phyloP scores from a whole-genome alignment of 331 rosid genomes.

The Cydonia oblonga region DNA sequence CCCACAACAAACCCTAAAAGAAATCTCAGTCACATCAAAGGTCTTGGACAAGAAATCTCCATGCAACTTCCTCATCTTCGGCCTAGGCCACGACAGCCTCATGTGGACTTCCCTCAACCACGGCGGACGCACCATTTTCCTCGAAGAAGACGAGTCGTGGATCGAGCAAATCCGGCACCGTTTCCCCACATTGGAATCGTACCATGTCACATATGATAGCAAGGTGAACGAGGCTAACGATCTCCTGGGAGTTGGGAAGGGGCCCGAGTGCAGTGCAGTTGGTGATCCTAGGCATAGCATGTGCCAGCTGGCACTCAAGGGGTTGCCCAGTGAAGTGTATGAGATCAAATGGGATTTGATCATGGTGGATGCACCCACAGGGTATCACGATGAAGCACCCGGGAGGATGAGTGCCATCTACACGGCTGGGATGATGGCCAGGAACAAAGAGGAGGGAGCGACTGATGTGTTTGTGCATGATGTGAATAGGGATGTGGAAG shows the following conservation, averaged over 20 bases:
- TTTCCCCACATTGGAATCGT: conserved; percentile 44
- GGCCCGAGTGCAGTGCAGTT: conserved; percentile 37
- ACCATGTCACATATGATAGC: conserved; percentile 71
- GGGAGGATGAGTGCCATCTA: conserved; percentile 91
- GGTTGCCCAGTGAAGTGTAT: conserved; percentile 52
- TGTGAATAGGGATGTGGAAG: conserved; percentile 72
- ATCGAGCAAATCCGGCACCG: conserved; percentile 41
- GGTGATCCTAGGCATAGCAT: conserved; percentile 61
- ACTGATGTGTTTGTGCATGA: conserved; percentile 89
- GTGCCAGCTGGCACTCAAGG: conserved; percentile 55
- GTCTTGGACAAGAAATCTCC: conserved; percentile 65
- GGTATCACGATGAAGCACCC: conserved; percentile 61
- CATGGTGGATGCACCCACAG: conserved; percentile 95
- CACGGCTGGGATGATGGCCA: conserved; percentile 82
- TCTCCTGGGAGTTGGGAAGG: conserved; percentile 35
- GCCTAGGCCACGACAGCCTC: conserved; percentile 82
- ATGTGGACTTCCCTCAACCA: conserved; percentile 86
- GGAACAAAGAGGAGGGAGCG: conserved; percentile 63
- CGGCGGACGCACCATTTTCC: conserved; percentile 80
- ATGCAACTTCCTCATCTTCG: conserved; percentile 80
- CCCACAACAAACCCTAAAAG: conserved; percentile 70
- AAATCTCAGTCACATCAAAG: conserved; percentile 62
- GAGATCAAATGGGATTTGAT: conserved; percentile 87
- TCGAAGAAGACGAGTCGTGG: conserved; percentile 76
- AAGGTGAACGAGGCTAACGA: conserved; percentile 55